phyloP scores from a whole-genome alignment of 176 grass and related monocot genomes.

The Panicum miliaceum region DNA sequence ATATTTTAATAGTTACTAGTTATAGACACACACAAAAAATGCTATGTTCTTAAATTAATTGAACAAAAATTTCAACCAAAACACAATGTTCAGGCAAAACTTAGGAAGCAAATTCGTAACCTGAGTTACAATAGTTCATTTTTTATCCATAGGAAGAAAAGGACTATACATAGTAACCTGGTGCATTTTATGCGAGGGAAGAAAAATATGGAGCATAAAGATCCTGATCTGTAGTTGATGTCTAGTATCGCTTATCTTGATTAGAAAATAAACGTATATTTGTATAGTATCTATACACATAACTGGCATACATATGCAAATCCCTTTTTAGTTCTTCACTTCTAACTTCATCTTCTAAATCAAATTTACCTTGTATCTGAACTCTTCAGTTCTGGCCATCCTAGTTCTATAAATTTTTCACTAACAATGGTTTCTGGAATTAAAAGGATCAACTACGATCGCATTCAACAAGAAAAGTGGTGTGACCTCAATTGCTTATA shows the following conservation, averaged over 20 bases:
- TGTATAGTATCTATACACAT: neutral
- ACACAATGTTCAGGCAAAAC: neutral
- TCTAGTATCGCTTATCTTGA: neutral
- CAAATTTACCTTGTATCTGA: neutral
- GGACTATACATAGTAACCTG: neutral
- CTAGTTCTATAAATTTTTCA: neutral
- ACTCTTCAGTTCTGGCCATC: neutral
- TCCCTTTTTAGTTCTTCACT: neutral
- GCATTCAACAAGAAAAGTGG: neutral
- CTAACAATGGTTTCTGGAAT: neutral
- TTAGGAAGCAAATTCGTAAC: neutral
- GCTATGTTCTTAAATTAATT: neutral
- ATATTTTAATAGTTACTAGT: neutral
- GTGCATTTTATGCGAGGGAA: too few relatives aligned
- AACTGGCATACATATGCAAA: neutral
- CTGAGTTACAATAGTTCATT: neutral
- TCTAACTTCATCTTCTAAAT: neutral
- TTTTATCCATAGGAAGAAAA: neutral
- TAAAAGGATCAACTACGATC: neutral
- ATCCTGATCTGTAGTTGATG: neutral
- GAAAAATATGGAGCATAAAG: neutral
- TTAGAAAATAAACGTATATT: neutral
- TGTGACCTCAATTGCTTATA: neutral
- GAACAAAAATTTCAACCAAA: neutral
- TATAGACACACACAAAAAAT: neutral